These are phyloP conservation scores for Boeremia exigua DNA, from an alignment of 2,329 filamentous ascomycete genomes.

Conservation along the genomic window DNA sequence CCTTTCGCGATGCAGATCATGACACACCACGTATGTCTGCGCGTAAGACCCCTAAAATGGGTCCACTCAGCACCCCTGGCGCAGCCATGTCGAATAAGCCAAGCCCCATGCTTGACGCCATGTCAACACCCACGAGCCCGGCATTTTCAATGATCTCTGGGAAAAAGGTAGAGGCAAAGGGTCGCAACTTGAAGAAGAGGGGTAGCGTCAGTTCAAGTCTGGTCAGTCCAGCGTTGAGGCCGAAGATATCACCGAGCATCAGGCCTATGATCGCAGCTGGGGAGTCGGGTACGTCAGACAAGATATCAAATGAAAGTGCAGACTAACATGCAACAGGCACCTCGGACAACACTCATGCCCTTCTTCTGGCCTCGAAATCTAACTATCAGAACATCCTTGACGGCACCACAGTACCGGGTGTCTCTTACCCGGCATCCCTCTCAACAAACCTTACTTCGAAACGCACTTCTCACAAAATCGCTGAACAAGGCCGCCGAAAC, in stretches of 20 bases:
- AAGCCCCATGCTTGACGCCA: slow-evolving; percentile 60
- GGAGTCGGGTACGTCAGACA: slow-evolving; percentile 53
- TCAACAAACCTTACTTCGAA: slow-evolving; percentile 96
- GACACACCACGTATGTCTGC: slow-evolving; percentile 68
- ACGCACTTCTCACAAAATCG: slow-evolving; percentile 96
- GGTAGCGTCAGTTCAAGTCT: slow-evolving; percentile 68
- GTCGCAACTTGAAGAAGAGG: slow-evolving; percentile 48
- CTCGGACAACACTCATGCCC: slow-evolving; percentile 66
- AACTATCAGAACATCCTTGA: slow-evolving; percentile 98
- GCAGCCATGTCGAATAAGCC: slow-evolving; percentile 40
- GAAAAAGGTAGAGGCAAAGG: slow-evolving; percentile 42
- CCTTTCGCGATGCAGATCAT: slow-evolving; percentile 54
- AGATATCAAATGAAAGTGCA: neutral
- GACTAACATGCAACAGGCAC: slow-evolving; percentile 46
- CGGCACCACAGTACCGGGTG: slow-evolving; percentile 86
- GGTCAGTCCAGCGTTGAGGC: slow-evolving; percentile 84
- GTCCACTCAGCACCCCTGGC: slow-evolving; percentile 60
- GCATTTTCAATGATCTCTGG: slow-evolving; percentile 34
- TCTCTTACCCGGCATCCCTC: slow-evolving; percentile 87
- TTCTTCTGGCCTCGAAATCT: slow-evolving; percentile 88
- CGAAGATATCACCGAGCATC: slow-evolving; percentile 91
- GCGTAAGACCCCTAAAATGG: slow-evolving; percentile 70
- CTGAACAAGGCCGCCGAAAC: slow-evolving; percentile 93
- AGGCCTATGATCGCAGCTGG: slow-evolving; percentile 83
- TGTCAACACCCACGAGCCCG: slow-evolving; percentile 58